Evolutionary conservation across 176 grass and related monocot species (phyloP).

Genomic region (Leersia perrieri): DNA sequence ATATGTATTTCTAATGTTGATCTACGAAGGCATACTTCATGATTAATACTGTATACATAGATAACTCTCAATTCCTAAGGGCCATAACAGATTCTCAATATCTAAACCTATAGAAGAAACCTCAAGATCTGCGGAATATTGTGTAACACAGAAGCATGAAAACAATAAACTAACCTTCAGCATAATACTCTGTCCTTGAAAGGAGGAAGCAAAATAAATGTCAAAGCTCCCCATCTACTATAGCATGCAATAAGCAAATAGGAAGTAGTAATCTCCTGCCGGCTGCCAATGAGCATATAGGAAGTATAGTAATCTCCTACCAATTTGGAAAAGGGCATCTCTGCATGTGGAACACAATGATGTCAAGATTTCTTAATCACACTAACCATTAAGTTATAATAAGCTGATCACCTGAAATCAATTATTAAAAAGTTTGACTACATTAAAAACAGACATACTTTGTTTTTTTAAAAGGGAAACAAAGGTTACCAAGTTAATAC

Average conservation of each 20-base stretch:
- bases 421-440: background rate
- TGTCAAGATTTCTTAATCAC: background rate
- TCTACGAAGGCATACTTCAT: too few relatives aligned
- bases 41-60: background rate
- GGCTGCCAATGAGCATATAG: background rate
- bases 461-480: background rate
- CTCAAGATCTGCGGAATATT: background rate
- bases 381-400: background rate
- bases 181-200: background rate
- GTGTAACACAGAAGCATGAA: background rate
- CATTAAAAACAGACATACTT: background rate
- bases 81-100: background rate
- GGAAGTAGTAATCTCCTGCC: background rate
- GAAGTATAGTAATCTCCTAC: background rate
- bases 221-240: background rate
- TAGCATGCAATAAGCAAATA: background rate
- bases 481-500: background rate
- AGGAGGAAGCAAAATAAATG: background rate
- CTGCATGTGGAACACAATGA: constrained; percentile 11
- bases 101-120: background rate
- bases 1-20: too few relatives aligned
- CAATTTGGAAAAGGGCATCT: constrained; percentile 9
- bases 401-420: constrained; percentile 12
- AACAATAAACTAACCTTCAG: background rate
- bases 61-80: background rate